phyloP scores from a whole-genome alignment of 2,329 filamentous ascomycete species.

The Xylaria sp. region DNA sequence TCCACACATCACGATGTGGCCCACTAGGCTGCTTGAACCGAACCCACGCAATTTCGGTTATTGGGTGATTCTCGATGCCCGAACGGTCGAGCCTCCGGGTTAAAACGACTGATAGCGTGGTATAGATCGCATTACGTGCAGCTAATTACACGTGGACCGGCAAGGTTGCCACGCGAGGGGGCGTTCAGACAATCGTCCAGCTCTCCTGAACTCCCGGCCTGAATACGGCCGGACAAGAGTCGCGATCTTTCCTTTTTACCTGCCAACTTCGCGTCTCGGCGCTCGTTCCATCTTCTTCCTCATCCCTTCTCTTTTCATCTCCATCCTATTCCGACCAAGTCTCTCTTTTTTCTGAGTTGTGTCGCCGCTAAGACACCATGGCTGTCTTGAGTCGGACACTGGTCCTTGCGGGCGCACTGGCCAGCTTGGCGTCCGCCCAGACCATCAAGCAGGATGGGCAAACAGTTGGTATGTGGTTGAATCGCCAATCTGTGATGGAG shows the following conservation, averaged over 20 bases:
- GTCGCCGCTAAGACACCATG: slow-evolving; percentile 13
- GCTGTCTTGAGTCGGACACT: slow-evolving; percentile 14
- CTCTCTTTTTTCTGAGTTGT: background rate
- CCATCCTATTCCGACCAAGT: background rate
- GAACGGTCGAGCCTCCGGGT: too few relatives aligned
- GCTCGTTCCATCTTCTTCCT: background rate
- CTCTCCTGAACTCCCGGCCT: background rate
- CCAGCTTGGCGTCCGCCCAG: slow-evolving; percentile 20
- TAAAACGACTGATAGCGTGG: too few relatives aligned
- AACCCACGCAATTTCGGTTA: background rate
- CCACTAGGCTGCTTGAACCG: background rate
- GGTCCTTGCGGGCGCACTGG: background rate
- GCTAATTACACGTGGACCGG: background rate
- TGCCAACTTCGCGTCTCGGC: background rate
- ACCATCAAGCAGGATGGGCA: slow-evolving; percentile 28
- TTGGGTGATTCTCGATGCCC: background rate
- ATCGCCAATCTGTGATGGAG: background rate
- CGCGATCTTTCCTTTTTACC: background rate
- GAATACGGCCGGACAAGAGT: background rate
- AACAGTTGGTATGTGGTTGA: slow-evolving; percentile 22
- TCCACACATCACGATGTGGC: background rate
- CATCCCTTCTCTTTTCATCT: background rate
- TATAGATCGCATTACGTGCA: background rate
- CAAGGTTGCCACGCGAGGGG: background rate
- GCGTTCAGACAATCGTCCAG: background rate